Conservation (phyloP, 2,329 filamentous ascomycete genomes). For the Beauveria sp. region DNA sequence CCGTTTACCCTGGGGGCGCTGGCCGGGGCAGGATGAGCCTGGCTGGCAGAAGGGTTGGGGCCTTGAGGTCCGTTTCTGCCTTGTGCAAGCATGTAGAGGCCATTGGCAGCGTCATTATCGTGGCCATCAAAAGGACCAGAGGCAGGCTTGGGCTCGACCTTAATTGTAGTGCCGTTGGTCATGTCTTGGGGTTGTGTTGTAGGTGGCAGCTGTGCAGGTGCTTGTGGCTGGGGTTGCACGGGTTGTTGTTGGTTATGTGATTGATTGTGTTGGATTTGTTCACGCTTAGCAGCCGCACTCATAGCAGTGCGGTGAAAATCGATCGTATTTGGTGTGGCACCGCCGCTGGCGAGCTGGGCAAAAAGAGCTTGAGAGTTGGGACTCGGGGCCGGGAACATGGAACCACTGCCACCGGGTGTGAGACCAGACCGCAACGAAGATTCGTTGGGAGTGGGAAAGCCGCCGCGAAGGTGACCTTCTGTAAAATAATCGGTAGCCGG, state of each 20-base stretch:
- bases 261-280: slow-evolving; percentile 26
- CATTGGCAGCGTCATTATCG: slow-evolving; percentile 92
- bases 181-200: slow-evolving; percentile 50
- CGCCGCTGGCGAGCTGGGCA: slow-evolving; percentile 69
- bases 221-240: slow-evolving; percentile 14
- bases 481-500: slow-evolving; percentile 81
- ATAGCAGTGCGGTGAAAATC: slow-evolving; percentile 94
- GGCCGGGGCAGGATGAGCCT: slow-evolving; percentile 39
- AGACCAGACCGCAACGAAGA: slow-evolving; percentile 85
- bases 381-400: slow-evolving; percentile 91
- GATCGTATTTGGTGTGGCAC: slow-evolving; percentile 79
- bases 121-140: slow-evolving; percentile 74
- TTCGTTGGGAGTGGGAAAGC: slow-evolving; percentile 93
- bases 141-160: slow-evolving; percentile 42
- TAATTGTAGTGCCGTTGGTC: slow-evolving; percentile 33
- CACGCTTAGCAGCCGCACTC: slow-evolving; percentile 62
- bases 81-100: slow-evolving; percentile 82
- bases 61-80: slow-evolving; percentile 55
- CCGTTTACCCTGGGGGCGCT: slow-evolving; percentile 37
- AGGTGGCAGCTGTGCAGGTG: slow-evolving; percentile 15
- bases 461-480: slow-evolving; percentile 70
- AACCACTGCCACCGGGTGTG: slow-evolving; percentile 89
- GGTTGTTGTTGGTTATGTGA: slow-evolving; percentile 25
- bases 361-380: slow-evolving; percentile 80
- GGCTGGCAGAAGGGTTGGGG: slow-evolving; percentile 32